A percentile compares a stretch with the other conserved stretches of the same genome.
Evolutionary conservation across 495 filamentous ascomycete genomes (phyloP).

Genomic region (Penicillium riverlandense): DNA sequence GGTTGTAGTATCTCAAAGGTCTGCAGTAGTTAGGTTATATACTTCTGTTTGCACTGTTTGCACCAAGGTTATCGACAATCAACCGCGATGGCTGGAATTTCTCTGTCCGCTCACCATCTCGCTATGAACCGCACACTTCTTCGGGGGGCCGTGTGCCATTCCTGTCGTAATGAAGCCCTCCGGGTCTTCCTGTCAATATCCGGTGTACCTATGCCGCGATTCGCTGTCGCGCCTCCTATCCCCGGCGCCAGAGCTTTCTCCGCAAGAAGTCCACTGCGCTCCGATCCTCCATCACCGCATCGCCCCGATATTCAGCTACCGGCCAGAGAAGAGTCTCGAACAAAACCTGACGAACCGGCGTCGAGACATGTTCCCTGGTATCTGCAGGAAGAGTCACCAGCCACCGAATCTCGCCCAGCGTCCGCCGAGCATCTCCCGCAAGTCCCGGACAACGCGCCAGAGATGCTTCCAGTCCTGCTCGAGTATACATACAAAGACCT

Average conservation of each 20-base stretch:
- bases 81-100: neutral
- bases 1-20: too few species aligned
- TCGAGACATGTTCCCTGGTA: conserved; percentile 67
- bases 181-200: conserved; percentile 18
- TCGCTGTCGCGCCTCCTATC: conserved; percentile 6
- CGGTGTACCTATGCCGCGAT: conserved; percentile 14
- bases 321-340: conserved; percentile 2
- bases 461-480: conserved; percentile 65
- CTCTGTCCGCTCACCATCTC: conserved; percentile 4
- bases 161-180: conserved; percentile 19
- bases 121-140: conserved; percentile 26
- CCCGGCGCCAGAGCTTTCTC: conserved; percentile 19
- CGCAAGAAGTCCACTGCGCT: conserved; percentile 11
- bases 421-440: conserved; percentile 65
- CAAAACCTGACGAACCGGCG: conserved; percentile 2
- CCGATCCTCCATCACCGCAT: conserved; percentile 13
- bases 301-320: conserved; percentile 8
- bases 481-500: conserved; percentile 72
- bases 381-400: conserved; percentile 58
- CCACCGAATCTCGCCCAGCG: conserved; percentile 41
- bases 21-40: too few species aligned
- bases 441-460: conserved; percentile 65
- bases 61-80: conserved; percentile 5
- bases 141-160: conserved; percentile 18
- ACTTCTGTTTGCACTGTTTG: conserved; percentile 23